Evolutionary conservation across 345 rosid genomes (phyloP).

Genomic region (Eucalyptus curtisii): DNA sequence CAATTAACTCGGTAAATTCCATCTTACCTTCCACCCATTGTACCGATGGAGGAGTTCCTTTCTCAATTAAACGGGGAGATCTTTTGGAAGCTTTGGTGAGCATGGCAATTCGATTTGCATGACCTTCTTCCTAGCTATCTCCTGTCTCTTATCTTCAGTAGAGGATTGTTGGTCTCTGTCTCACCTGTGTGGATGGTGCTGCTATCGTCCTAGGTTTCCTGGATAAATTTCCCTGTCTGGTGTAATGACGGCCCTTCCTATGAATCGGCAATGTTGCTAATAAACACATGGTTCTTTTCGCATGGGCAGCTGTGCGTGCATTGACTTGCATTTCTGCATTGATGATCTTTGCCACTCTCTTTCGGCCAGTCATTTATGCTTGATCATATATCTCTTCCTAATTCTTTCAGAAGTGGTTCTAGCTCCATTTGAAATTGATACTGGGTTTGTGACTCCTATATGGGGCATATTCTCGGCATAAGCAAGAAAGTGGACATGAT

Average conservation of each 20-base stretch:
- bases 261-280: background rate
- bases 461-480: background rate
- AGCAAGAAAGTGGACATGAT: background rate
- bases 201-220: background rate
- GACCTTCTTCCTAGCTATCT: background rate
- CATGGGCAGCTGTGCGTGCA: background rate
- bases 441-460: background rate
- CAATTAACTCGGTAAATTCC: too few species aligned
- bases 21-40: background rate
- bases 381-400: too few species aligned
- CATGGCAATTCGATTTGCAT: background rate
- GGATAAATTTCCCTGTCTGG: background rate
- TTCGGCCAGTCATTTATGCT: too few species aligned
- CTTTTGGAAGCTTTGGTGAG: background rate
- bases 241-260: background rate
- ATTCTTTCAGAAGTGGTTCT: background rate
- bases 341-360: background rate
- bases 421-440: background rate
- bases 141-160: background rate
- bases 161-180: background rate
- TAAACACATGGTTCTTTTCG: background rate
- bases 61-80: background rate
- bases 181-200: background rate
- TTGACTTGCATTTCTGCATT: background rate
- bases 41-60: background rate